Conservation (phyloP, 495 filamentous ascomycete genomes). For the Neurospora discreta region DNA sequence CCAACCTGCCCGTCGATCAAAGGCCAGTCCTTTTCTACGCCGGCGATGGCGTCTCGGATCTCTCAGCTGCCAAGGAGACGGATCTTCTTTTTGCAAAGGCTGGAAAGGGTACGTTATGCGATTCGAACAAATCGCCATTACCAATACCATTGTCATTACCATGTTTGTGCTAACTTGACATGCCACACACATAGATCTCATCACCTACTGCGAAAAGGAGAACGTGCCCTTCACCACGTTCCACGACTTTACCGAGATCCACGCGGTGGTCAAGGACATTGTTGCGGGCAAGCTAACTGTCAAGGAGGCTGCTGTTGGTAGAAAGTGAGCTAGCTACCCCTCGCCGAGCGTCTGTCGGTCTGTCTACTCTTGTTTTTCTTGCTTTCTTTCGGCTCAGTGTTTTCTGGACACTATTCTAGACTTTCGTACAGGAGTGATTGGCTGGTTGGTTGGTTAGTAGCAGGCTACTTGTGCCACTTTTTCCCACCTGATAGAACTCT, state of each 20-base stretch:
- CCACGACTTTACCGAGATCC: conserved; percentile 64
- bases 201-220: conserved; percentile 68
- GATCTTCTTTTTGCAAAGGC: conserved; percentile 87
- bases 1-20: conserved; percentile 49
- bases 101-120: conserved; percentile 54
- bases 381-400: neutral
- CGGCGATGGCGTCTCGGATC: conserved; percentile 81
- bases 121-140: neutral
- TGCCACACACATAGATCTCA: conserved; percentile 47
- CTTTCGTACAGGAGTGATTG: neutral
- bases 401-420: neutral
- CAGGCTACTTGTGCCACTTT: neutral
- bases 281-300: conserved; percentile 44
- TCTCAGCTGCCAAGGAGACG: conserved; percentile 79
- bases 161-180: neutral
- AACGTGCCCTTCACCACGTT: conserved; percentile 74
- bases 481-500: neutral
- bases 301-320: conserved; percentile 31
- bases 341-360: neutral
- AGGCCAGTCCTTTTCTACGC: conserved; percentile 78
- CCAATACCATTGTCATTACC: neutral
- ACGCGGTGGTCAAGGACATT: conserved; percentile 63
- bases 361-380: neutral
- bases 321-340: conserved; percentile 4
- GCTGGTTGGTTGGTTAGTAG: neutral